Conservation (phyloP, 2,329 filamentous ascomycete genomes). For the Cephalotrichum gorgonifer region DNA sequence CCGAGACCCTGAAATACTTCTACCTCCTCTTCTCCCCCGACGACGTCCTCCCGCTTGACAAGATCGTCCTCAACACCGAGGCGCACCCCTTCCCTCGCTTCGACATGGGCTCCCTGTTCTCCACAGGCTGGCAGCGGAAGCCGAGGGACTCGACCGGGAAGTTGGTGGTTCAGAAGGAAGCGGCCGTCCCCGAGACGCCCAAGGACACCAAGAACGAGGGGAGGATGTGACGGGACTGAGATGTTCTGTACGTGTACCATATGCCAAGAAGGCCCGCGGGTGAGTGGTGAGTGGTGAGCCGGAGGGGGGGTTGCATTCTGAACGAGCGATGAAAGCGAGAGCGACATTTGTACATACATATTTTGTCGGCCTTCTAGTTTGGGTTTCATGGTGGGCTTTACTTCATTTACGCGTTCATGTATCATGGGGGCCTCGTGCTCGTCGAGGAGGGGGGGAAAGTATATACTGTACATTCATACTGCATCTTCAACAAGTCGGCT, state of each 20-base stretch:
- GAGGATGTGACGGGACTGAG: too few species aligned
- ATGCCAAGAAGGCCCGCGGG: too few species aligned
- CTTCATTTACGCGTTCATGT: background rate
- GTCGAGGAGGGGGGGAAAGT: background rate
- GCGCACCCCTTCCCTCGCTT: conserved; percentile 86
- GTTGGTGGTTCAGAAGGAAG: conserved; percentile 8
- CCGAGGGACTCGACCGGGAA: conserved; percentile 39
- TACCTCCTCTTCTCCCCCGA: conserved; percentile 85
- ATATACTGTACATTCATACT: background rate
- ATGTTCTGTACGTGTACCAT: too few species aligned
- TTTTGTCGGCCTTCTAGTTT: too few species aligned
- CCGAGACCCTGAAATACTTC: conserved; percentile 96
- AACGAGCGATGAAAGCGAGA: too few species aligned
- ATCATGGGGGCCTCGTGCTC: conserved; percentile 4
- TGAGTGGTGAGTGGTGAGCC: background rate
- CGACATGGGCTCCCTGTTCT: conserved; percentile 65
- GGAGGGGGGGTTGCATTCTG: too few species aligned
- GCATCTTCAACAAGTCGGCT: background rate
- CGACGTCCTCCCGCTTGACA: conserved; percentile 73
- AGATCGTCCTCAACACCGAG: conserved; percentile 92
- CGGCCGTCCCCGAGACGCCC: conserved; percentile 7
- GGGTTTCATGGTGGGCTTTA: too few species aligned
- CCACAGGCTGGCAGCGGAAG: conserved; percentile 72
- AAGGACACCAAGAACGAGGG: too few species aligned
- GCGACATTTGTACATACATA: too few species aligned